Conservation (phyloP, 2,329 filamentous ascomycete genomes). For the Venturia pyrina region DNA sequence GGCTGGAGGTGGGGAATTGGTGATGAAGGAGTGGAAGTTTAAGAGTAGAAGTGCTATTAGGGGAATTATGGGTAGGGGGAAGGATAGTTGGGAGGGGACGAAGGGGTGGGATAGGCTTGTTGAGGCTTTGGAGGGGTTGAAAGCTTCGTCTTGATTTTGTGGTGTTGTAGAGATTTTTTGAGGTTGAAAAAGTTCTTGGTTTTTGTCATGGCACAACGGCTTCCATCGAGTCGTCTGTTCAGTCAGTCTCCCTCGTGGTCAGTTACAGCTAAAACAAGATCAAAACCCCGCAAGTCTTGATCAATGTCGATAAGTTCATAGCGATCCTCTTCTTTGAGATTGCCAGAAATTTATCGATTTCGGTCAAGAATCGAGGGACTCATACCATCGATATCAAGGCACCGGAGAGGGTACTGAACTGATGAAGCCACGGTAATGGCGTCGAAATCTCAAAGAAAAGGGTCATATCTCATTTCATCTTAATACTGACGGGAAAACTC, state of each 20-base stretch:
- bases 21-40: constrained; percentile 75
- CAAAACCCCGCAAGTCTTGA: too few species aligned
- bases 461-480: background rate
- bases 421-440: too few species aligned
- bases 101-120: constrained; percentile 55
- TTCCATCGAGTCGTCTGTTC: too few species aligned
- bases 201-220: background rate
- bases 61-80: constrained; percentile 73
- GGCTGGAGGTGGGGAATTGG: constrained; percentile 39
- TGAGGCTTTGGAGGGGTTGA: constrained; percentile 28
- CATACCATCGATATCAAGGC: too few species aligned
- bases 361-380: too few species aligned
- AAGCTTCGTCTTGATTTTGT: background rate
- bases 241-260: too few species aligned
- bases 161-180: background rate
- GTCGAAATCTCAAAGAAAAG: background rate
- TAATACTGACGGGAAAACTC: background rate
- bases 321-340: too few species aligned
- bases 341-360: too few species aligned
- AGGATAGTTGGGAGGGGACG: constrained; percentile 71
- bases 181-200: constrained; percentile 2
- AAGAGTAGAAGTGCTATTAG: constrained; percentile 79
- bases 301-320: too few species aligned
- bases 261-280: too few species aligned
- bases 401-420: too few species aligned